Evolutionary conservation across 345 rosid genomes (phyloP).

Genomic region (Citrus inodora): DNA sequence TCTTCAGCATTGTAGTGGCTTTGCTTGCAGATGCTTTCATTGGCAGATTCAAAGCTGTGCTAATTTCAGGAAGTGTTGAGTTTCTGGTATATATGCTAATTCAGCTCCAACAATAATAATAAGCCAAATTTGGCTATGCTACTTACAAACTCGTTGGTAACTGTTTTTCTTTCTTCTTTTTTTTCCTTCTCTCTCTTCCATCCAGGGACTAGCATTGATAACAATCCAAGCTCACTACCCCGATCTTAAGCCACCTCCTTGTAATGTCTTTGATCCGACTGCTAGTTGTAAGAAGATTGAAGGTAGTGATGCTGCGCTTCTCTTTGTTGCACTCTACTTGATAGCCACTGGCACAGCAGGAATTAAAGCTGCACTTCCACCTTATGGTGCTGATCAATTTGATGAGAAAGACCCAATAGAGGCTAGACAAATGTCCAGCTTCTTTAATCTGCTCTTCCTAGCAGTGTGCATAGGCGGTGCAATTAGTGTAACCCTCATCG

Average conservation of each 20-base stretch:
- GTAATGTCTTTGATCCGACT: constrained; percentile 35
- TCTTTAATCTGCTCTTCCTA: constrained; percentile 46
- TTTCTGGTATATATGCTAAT: constrained; percentile 30
- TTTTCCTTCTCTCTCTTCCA: too few species aligned
- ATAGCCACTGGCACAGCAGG: constrained; percentile 49
- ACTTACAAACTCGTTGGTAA: not conserved
- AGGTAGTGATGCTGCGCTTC: constrained; percentile 35
- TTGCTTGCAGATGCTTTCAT: constrained; percentile 41
- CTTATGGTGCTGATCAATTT: constrained; percentile 66
- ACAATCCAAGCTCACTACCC: constrained; percentile 52
- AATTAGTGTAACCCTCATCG: constrained; percentile 39
- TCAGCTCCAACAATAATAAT: not conserved
- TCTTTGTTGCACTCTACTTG: constrained; percentile 44
- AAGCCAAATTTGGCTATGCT: not conserved
- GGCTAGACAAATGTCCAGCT: constrained; percentile 48
- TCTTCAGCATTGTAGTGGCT: constrained; percentile 43
- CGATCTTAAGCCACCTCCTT: constrained; percentile 39
- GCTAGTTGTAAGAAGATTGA: constrained; percentile 36
- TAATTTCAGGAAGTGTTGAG: constrained; percentile 47
- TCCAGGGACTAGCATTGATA: constrained; percentile 44
- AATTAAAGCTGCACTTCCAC: constrained; percentile 44
- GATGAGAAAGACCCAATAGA: constrained; percentile 48
- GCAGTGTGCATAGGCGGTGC: constrained; percentile 38
- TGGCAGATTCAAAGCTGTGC: constrained; percentile 45
- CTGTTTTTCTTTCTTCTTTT: too few species aligned